These are phyloP conservation scores for Anthracocystis panici-leucophaei DNA, from an alignment of 1,284 basidiomycete genomes.

Conservation along the genomic window DNA sequence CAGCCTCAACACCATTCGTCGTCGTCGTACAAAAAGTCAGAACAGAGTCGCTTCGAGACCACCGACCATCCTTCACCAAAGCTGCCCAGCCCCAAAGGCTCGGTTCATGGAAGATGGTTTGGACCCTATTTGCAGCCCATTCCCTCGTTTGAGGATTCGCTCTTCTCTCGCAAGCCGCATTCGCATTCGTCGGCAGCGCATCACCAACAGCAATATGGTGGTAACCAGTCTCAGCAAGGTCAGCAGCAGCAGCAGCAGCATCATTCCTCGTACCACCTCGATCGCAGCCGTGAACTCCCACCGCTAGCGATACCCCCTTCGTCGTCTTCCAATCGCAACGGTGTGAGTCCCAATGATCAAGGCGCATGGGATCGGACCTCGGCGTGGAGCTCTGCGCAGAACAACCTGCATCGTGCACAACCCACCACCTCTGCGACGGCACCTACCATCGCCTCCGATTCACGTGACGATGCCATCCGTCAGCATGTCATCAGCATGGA, in stretches of 20 bases:
- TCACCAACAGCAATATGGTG: constrained; percentile 8
- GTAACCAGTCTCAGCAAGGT: constrained; percentile 6
- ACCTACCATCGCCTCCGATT: constrained; percentile 20
- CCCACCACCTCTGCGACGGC: constrained; percentile 5
- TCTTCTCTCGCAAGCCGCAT: constrained; percentile 27
- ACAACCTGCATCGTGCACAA: constrained; percentile 18
- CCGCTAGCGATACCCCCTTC: constrained; percentile 24
- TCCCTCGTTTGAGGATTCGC: constrained; percentile 30
- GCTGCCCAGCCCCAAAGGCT: constrained; percentile 43
- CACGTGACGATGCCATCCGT: constrained; percentile 39
- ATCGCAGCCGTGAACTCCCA: constrained; percentile 35
- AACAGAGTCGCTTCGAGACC: constrained; percentile 16
- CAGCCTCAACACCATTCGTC: constrained; percentile 14
- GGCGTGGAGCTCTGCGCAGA: constrained; percentile 27
- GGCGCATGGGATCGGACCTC: constrained; percentile 24
- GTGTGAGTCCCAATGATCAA: constrained; percentile 18
- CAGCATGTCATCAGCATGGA: constrained; percentile 38
- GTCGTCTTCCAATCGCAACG: constrained; percentile 17
- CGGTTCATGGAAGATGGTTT: constrained; percentile 46
- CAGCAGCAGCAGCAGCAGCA: constrained; percentile 11
- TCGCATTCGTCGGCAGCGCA: constrained; percentile 14
- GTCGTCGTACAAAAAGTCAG: constrained; percentile 18
- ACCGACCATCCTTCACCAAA: constrained; percentile 26
- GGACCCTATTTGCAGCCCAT: constrained; percentile 46
- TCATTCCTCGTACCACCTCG: constrained; percentile 21